Base-by-base conservation (phyloP, 225 moss, liverwort and hornwort genomes). In the Rhytidiadelphus loreus region DNA sequence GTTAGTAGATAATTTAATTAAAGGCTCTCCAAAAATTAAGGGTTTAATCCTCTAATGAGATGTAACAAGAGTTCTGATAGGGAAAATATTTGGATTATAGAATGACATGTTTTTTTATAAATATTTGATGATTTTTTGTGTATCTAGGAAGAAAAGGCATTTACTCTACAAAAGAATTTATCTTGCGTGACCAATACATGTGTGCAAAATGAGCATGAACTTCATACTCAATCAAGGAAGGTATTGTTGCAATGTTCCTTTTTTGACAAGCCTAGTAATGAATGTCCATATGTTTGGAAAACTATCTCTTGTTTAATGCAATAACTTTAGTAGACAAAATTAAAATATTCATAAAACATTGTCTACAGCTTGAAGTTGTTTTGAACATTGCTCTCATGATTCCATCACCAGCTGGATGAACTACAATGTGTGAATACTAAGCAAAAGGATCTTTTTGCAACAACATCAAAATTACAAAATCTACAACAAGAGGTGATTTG, bases 151-250 rank as follows among this genome's bases (percentile, higher is more conserved):
- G 89, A 93, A 6, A 92, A 89, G 66, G 92, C 91, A 69, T 90
- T 84, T 68, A 17, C 1, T 69, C 50, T 92, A 17, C 89, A 93
- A 18, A 88, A 86, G 30, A 82, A 60, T 78, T 57, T 93, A 41
- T 90, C 86, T 16, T 89, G 77, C 80, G 84, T 93, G 12, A 93
- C 93, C 50, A 92, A 90, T 15, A 92, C 87, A 56, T 93, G 93
- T 69, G 81, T 86, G 26, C 84, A 89, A 68, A 93, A 90, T 90
- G 93, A 93, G n/a, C 89, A 91, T 60, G 92, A 93, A 59, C 82
- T 92, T 71, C 84, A 91, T 53, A 61, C 52, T 39, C 92, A 87
- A 12, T 89, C 64, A 32, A 89, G n/a, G 41, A 93, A 92, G 89
- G 93, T 93, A 91, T 8, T 71, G 6, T 57, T 55, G 18, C 33